Evolutionary conservation across 164 flowering plant genomes (phyloP).

Genomic region (Magnolia kwangsiensis): DNA sequence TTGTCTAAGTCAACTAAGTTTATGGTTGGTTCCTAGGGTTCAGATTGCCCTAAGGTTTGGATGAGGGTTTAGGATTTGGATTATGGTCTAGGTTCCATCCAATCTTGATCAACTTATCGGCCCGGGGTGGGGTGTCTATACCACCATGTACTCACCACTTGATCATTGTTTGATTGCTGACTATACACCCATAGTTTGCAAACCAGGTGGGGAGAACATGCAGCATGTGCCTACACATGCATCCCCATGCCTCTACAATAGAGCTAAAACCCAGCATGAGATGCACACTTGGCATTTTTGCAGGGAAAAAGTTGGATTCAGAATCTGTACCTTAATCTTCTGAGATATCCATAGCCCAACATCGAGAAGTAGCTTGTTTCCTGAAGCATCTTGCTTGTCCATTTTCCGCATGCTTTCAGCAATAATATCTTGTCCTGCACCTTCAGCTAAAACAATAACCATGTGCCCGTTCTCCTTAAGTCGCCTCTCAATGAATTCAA

Average conservation of each 20-base stretch:
- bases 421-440: slow-evolving; percentile 88
- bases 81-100: no score
- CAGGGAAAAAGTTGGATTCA: background rate
- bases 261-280: background rate
- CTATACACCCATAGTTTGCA: no score
- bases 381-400: slow-evolving; percentile 69
- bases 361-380: slow-evolving; percentile 82
- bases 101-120: no score
- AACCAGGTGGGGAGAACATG: background rate
- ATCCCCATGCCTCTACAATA: background rate
- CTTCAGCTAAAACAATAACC: slow-evolving; percentile 95
- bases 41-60: no score
- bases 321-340: slow-evolving; percentile 54
- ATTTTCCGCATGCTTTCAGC: slow-evolving; percentile 39
- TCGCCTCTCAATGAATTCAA: slow-evolving; percentile 66
- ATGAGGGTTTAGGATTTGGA: no score
- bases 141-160: no score
- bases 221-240: background rate
- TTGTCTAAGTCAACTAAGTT: no score
- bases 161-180: no score
- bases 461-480: slow-evolving; percentile 90
- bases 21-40: no score
- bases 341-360: slow-evolving; percentile 90
- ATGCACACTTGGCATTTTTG: background rate
- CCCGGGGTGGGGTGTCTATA: no score